Evolutionary conservation across 2,329 filamentous ascomycete species (phyloP), one percentile per base, ranked within the genome.

Genomic region (Hypoxylon sp.): DNA sequence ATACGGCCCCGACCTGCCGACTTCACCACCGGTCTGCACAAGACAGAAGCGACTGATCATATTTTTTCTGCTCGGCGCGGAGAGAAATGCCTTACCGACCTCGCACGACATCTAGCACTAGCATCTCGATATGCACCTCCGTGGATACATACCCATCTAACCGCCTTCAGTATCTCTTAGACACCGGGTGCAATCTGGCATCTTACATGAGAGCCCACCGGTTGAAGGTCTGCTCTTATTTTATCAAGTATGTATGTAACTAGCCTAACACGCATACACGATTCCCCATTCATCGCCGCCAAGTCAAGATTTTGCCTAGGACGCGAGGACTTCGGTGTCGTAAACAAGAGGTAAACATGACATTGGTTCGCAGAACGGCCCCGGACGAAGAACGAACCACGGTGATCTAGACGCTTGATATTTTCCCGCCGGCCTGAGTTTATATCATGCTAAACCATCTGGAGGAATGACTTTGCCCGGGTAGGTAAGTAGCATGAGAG

Each of bases 11-110:
- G n/a, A n/a, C n/a, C n/a, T n/a, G n/a, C 31, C 15, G 35, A 56
- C 45, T 17, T 48, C 40, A 29, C 46, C 31, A 55, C 58, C 45
- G 38, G 48, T 52, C 42, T 26, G 20, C 20, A 52, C 41, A 48
- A 42, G 54, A 54, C 33, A 61, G 47, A 58, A 35, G 47, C 37
- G 46, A 35, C 38, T 35, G 43, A 37, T 9, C 20, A 38, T 4
- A 33, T 13, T 47, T 24, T 9, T 50, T 35, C 27, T 42, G 6
- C 35, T 52, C 40, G 48, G 21, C 29, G 38, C 53, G 45, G 53
- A 57, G 41, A 61, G 40, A 55, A 56, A 43, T 51, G 27, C 47
- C 54, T 56, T 61, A 48, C 58, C 58, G 48, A 55, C 58, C 61
- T 61, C n/a, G 50, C 61, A 61, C 61, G 33, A 20, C 61, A 54